These are phyloP conservation scores for Coemansia sp. DNA, from an alignment of 192 early-diverging fungal genomes.

Conservation along the genomic window DNA sequence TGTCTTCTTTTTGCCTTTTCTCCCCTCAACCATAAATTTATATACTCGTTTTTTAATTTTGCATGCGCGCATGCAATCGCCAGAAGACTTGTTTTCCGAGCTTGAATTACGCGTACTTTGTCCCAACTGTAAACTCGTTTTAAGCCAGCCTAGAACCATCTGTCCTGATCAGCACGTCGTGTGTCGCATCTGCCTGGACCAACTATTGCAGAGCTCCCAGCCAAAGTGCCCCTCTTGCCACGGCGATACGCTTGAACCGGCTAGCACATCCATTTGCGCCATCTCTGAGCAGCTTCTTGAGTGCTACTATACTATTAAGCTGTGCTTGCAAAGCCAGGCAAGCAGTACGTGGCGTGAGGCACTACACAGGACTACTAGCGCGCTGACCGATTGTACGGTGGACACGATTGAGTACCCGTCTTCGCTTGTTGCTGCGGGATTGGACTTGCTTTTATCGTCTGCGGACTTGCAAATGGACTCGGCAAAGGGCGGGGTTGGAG, in stretches of 20 bases:
- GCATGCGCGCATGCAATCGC: not conserved
- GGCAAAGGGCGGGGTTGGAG: not conserved
- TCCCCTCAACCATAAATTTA: not conserved
- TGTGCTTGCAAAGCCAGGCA: not conserved
- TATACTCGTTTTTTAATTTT: not conserved
- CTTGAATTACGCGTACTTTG: slow-evolving; percentile 12
- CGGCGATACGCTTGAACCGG: not conserved
- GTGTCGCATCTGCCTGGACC: slow-evolving; percentile 25
- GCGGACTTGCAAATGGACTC: not conserved
- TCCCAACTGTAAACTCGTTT: slow-evolving; percentile 3
- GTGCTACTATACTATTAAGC: slow-evolving; percentile 14
- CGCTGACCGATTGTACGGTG: slow-evolving; percentile 5
- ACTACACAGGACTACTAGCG: not conserved
- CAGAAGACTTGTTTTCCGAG: not conserved
- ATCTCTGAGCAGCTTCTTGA: not conserved
- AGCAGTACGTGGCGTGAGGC: not conserved
- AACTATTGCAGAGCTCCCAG: not conserved
- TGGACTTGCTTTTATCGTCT: slow-evolving; percentile 4
- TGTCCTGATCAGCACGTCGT: slow-evolving; percentile 4
- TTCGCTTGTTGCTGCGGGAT: not conserved
- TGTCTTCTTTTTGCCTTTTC: not conserved
- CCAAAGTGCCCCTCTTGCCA: slow-evolving; percentile 18
- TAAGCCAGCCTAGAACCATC: slow-evolving; percentile 6
- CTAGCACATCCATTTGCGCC: not conserved
- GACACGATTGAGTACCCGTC: slow-evolving; percentile 6